Evolutionary conservation across 257 asterid genomes (phyloP), one percentile per base, ranked within the genome.

Genomic region (Salvia hispanica): DNA sequence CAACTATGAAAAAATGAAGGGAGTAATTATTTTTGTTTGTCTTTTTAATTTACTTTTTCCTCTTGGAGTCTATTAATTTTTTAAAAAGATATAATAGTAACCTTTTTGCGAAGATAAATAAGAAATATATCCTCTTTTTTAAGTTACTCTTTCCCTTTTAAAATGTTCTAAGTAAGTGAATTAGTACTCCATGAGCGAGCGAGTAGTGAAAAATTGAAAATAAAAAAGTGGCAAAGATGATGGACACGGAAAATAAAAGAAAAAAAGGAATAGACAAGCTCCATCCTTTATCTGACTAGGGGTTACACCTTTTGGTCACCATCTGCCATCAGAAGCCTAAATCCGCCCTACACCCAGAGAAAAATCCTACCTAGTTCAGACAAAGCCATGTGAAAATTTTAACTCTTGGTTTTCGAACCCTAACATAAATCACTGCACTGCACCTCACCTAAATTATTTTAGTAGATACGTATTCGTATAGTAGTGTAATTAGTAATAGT

Each of bases 361-460:
- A 14, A 40, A 58, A 67, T 21, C 72, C 73, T 65, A 69, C 46
- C 43, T 69, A 28, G 15, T 54, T 62, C 15, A 66, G 84, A 76
- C 84, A 80, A 76, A 51, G 73, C 71, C 84, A 76, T 70, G 84
- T 80, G 84, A 80, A 56, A 64, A n/a, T 59, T 18, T 50, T 16
- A 69, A 62, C 64, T 51, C 72, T 74, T 44, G 77, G 59, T 64
- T 69, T 69, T 64, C 76, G 75, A 76, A 75, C 74, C 78, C 73
- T 63, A 71, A 73, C 12, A 67, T 58, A 72, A 67, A 66, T 74
- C 66, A 62, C 66, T 50, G 62, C 59, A 18, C 21, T 18, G 21
- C 21, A 50, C 62, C 64, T 63, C 21, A 50, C 62, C 64, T 63
- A 63, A 66, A 66, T 10, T 14, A 44, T 18, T 44, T 54, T 31